Conservation (phyloP, 768 basidiomycete genomes). For the Psilocybe sp. region DNA sequence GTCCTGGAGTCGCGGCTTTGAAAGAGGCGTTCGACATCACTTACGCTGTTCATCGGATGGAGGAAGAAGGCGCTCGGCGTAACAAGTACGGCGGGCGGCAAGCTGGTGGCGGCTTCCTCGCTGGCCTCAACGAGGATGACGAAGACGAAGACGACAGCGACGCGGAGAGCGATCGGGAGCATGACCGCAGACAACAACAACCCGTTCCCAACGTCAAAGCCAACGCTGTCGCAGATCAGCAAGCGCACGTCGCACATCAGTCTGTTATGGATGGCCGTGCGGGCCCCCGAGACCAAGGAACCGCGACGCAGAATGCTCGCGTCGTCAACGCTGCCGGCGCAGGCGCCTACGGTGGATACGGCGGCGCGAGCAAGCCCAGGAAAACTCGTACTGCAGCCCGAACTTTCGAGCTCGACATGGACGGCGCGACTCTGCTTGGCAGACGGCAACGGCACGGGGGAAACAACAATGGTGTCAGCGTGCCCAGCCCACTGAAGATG, state of each 20-base stretch:
- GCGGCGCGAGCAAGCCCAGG: not conserved
- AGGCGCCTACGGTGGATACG: not conserved
- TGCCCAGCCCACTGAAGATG: slow-evolving; percentile 20
- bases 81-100: slow-evolving; percentile 78
- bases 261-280: slow-evolving; percentile 31
- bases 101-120: slow-evolving; percentile 81
- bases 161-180: slow-evolving; percentile 52
- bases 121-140: slow-evolving; percentile 91
- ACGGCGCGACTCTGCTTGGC: slow-evolving; percentile 83
- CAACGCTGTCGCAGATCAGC: slow-evolving; percentile 22
- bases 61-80: slow-evolving; percentile 91
- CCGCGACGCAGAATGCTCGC: slow-evolving; percentile 8
- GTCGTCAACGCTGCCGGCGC: not conserved
- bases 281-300: slow-evolving; percentile 31
- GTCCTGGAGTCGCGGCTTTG: slow-evolving; percentile 88
- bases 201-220: not conserved
- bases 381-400: not conserved
- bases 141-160: slow-evolving; percentile 53
- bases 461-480: slow-evolving; percentile 21
- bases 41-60: slow-evolving; percentile 99
- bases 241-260: slow-evolving; percentile 3
- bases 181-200: slow-evolving; percentile 6
- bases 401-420: slow-evolving; percentile 83
- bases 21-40: slow-evolving; percentile 99
- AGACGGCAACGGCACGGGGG: slow-evolving; percentile 41